These are phyloP conservation scores for Leccinellum rugosiceps DNA, from an alignment of 768 basidiomycete species.

Conservation along the genomic window DNA sequence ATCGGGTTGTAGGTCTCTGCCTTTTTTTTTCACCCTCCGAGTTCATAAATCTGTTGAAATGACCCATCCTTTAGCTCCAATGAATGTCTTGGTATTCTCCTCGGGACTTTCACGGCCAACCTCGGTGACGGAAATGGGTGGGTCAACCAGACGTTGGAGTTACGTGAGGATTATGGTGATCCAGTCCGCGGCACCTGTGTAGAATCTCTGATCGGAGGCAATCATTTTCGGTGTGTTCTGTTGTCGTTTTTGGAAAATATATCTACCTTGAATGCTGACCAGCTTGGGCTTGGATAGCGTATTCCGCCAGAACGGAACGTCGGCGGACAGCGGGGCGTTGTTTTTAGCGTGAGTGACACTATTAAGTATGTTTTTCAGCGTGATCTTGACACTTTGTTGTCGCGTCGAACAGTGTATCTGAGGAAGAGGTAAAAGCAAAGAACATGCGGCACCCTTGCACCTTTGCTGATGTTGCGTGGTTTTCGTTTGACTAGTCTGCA, in stretches of 20 bases:
- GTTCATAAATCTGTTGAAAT: too few relatives aligned
- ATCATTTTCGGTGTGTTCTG: conserved; percentile 44
- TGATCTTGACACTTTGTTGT: background rate
- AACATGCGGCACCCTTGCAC: background rate
- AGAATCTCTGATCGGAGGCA: conserved; percentile 44
- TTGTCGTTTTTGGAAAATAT: background rate
- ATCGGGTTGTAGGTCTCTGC: conserved; percentile 56
- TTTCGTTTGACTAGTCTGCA: conserved; percentile 19
- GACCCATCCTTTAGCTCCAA: conserved; percentile 26
- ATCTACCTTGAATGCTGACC: background rate
- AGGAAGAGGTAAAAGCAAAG: conserved; percentile 38
- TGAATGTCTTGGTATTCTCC: conserved; percentile 39
- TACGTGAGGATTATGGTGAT: conserved; percentile 42
- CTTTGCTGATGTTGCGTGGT: background rate
- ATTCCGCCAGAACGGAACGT: conserved; percentile 56
- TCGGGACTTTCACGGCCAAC: conserved; percentile 39
- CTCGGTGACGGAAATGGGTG: conserved; percentile 47
- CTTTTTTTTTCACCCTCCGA: too few relatives aligned
- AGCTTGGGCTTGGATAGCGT: conserved; percentile 28
- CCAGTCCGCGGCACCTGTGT: conserved; percentile 40
- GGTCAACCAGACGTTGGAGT: conserved; percentile 42
- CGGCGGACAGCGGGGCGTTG: conserved; percentile 45
- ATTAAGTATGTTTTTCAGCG: too few relatives aligned
- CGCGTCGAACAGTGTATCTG: conserved; percentile 37
- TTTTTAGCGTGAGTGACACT: conserved; percentile 52